These are phyloP conservation scores for Podospora anserina DNA, from an alignment of 495 filamentous ascomycete genomes.

Conservation along the genomic window DNA sequence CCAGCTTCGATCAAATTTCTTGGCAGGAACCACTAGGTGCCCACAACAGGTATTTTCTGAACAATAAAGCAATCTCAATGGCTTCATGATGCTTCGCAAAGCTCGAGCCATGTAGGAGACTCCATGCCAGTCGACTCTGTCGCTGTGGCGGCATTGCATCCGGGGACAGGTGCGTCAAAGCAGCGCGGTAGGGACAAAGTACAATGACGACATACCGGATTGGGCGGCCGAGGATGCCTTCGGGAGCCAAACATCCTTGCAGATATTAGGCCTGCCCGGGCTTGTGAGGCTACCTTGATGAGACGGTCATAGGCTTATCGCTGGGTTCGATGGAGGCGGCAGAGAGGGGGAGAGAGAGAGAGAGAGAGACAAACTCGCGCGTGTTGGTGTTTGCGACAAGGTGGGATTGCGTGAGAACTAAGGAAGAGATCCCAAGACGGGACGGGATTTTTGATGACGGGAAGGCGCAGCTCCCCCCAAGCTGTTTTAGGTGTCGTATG, in stretches of 20 bases:
- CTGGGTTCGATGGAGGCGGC: not conserved
- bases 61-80: not conserved
- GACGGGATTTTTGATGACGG: conserved; percentile 12
- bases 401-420: not conserved
- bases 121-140: not conserved
- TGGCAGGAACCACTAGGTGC: not conserved
- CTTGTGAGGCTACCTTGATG: conserved; percentile 18
- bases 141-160: conserved; percentile 6
- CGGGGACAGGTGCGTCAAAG: conserved; percentile 4
- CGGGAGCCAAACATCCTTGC: conserved; percentile 47
- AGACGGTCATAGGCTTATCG: conserved; percentile 17
- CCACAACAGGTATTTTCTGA: not conserved
- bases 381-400: conserved; percentile 6
- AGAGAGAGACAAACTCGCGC: not conserved
- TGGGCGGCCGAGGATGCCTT: conserved; percentile 43
- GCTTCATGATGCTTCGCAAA: not conserved
- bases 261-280: conserved; percentile 18
- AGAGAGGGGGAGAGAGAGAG: not conserved
- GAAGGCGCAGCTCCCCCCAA: conserved; percentile 7
- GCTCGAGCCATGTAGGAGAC: not conserved
- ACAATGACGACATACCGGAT: conserved; percentile 46
- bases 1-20: not conserved
- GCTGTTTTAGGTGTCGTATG: conserved; percentile 3
- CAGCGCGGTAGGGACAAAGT: not conserved
- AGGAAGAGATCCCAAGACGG: not conserved